Base-by-base conservation (phyloP, 768 basidiomycete species). In the Mycena filopes region DNA sequence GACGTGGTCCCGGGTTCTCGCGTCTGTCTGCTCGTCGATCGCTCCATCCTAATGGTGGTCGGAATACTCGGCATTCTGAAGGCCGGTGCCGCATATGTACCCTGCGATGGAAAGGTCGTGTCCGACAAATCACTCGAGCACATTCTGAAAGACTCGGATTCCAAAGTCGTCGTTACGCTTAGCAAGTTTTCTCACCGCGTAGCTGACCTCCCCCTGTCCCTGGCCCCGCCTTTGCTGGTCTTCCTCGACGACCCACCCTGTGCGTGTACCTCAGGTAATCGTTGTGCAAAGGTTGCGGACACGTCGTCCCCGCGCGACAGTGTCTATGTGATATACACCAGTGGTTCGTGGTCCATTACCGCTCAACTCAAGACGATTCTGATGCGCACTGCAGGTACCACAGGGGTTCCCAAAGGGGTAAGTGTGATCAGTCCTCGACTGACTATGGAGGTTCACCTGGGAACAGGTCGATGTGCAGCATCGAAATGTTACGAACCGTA, bases 281-380 rank as follows among this genome's bases (percentile, higher is more conserved):
- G 77, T 46, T 81, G 80, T 58, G 55, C 72, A 20, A 82, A 80
- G 51, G 81, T 78, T 6, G 69, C 76, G 43, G 83, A 85, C 66
- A 55, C 74, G 53, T 78, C 79, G 23, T 74, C 74, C 16, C 69
- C 80, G 21, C 75, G 74, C 10, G 82, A 87, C 66, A 81, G 83
- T 31, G 83, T 80, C 12, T 88, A 88, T 74, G 82, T 87, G 41
- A 88, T 89, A 45, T 89, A 87, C 73, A 89, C 87, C 13, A 86
- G 85, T 45, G 87, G 87, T 85, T 72, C 55, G 80, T 71, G 15
- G 11, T 61, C 46, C 43, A 63, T 56, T 68, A 28, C 65, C 50
- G 41, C 29, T 49, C n/a, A 13, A n/a, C 11, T 15, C n/a, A n/a
- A n/a, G n/a, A n/a, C n/a, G n/a, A n/a, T n/a, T n/a, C n/a, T n/a